Conservation (phyloP, 2,329 filamentous ascomycete species). For the Septoria petroselini region DNA sequence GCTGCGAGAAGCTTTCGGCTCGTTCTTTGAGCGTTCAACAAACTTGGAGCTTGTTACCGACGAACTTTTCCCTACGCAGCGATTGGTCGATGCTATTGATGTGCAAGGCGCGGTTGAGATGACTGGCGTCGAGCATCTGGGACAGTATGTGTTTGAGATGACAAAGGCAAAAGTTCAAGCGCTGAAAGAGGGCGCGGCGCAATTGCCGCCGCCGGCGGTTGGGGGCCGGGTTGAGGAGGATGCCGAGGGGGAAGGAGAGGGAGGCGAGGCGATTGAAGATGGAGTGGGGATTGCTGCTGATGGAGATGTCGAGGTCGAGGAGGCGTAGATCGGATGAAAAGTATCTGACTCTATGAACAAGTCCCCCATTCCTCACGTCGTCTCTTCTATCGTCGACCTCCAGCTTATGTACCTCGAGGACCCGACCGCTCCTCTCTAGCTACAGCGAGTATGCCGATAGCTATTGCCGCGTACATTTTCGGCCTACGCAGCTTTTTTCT, state of each 20-base stretch:
- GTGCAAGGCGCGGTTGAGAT: constrained; percentile 58
- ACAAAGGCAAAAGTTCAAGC: constrained; percentile 67
- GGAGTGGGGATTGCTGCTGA: not conserved
- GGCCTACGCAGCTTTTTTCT: no score
- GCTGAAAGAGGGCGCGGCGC: constrained; percentile 46
- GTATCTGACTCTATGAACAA: no score
- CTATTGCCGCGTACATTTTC: no score
- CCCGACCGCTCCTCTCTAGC: no score
- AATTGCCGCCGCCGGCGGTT: constrained; percentile 26
- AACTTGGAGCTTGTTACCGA: constrained; percentile 78
- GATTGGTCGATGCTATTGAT: constrained; percentile 47
- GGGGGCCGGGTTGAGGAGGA: constrained; percentile 25
- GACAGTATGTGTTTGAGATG: constrained; percentile 97
- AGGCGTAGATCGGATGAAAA: not conserved
- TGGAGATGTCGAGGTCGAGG: constrained; percentile 11
- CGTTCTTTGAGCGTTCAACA: constrained; percentile 62
- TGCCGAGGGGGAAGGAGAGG: constrained; percentile 35
- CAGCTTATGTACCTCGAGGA: no score
- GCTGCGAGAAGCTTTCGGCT: constrained; percentile 78
- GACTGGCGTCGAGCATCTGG: constrained; percentile 89
- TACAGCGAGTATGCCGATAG: no score
- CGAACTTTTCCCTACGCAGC: constrained; percentile 76
- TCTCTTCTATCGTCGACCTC: no score
- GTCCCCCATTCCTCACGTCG: no score
- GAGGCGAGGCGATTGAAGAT: constrained; percentile 7